Evolutionary conservation across 805 yeast genomes (phyloP).

Genomic region (Ogataea ganodermae): DNA sequence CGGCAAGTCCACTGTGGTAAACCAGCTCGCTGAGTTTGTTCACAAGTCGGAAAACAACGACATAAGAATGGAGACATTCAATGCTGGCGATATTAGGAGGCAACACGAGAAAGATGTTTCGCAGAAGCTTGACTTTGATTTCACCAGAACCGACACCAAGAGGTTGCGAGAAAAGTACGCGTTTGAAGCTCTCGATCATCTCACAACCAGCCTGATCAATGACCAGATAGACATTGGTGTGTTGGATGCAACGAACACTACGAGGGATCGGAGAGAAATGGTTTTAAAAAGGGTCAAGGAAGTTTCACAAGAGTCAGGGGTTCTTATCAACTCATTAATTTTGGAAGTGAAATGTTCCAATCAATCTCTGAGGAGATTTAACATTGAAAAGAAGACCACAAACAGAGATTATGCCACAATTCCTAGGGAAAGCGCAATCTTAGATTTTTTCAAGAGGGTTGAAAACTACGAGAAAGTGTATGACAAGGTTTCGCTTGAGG

Average conservation of each 20-base stretch:
- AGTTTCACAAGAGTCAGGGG: constrained; percentile 47
- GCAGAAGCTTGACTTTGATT: constrained; percentile 31
- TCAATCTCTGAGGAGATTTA: constrained; percentile 51
- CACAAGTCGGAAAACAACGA: constrained; percentile 12
- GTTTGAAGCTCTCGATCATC: constrained; percentile 80
- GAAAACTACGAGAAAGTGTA: constrained; percentile 48
- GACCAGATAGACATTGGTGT: constrained; percentile 91
- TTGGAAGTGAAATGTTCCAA: constrained; percentile 64
- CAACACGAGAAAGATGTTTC: constrained; percentile 29
- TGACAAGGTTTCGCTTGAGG: constrained; percentile 39
- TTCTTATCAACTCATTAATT: constrained; percentile 49
- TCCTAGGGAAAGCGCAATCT: constrained; percentile 53
- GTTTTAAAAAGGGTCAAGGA: constrained; percentile 56
- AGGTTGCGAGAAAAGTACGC: constrained; percentile 89
- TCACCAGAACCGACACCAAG: constrained; percentile 44
- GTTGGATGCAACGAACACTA: constrained; percentile 70
- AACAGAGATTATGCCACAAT: constrained; percentile 60
- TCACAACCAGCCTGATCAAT: constrained; percentile 68
- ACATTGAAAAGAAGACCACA: constrained; percentile 63
- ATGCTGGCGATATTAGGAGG: constrained; percentile 56
- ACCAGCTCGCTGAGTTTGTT: constrained; percentile 30
- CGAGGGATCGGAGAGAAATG: constrained; percentile 55
- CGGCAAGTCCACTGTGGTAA: constrained; percentile 67
- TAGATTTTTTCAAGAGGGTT: constrained; percentile 61
- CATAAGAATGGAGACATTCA: constrained; percentile 39